phyloP scores from a whole-genome alignment of 805 yeast species.

The Saturnispora mendoncae region DNA sequence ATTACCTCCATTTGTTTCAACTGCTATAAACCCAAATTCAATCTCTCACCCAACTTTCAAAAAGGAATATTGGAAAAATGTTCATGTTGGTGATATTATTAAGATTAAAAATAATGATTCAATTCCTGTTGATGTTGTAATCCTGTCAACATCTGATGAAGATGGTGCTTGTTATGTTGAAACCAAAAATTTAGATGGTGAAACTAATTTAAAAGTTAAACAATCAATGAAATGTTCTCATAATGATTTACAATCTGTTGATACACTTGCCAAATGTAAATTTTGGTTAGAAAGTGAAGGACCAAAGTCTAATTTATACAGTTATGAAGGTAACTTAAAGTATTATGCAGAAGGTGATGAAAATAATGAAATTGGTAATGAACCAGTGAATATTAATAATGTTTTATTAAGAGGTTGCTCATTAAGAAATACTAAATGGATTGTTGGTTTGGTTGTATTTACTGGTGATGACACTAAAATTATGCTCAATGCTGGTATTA shows the following conservation, averaged over 20 bases:
- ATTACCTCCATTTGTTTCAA: slow-evolving; percentile 26
- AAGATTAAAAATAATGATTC: slow-evolving; percentile 63
- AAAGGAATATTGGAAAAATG: slow-evolving; percentile 59
- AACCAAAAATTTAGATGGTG: slow-evolving; percentile 78
- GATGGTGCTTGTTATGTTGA: slow-evolving; percentile 66
- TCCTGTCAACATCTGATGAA: slow-evolving; percentile 58
- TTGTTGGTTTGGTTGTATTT: slow-evolving; percentile 63
- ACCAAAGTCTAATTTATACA: slow-evolving; percentile 70
- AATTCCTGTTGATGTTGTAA: slow-evolving; percentile 67
- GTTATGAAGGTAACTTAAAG: slow-evolving; percentile 64
- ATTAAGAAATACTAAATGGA: slow-evolving; percentile 80
- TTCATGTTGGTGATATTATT: slow-evolving; percentile 66
- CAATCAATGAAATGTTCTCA: slow-evolving; percentile 59
- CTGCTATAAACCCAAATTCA: slow-evolving; percentile 13
- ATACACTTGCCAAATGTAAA: slow-evolving; percentile 41
- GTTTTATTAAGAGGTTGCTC: slow-evolving; percentile 65
- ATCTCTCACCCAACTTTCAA: slow-evolving; percentile 23
- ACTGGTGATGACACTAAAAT: slow-evolving; percentile 77
- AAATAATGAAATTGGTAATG: slow-evolving; percentile 35
- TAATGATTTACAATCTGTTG: slow-evolving; percentile 29
- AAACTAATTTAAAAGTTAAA: slow-evolving; percentile 66
- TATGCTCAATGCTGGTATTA: slow-evolving; percentile 71
- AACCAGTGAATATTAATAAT: slow-evolving; percentile 62
- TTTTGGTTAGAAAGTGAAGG: slow-evolving; percentile 78
- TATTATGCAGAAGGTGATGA: slow-evolving; percentile 34